Conservation (phyloP, 2,329 filamentous ascomycete genomes). For the Colletotrichum orchidophilum region DNA sequence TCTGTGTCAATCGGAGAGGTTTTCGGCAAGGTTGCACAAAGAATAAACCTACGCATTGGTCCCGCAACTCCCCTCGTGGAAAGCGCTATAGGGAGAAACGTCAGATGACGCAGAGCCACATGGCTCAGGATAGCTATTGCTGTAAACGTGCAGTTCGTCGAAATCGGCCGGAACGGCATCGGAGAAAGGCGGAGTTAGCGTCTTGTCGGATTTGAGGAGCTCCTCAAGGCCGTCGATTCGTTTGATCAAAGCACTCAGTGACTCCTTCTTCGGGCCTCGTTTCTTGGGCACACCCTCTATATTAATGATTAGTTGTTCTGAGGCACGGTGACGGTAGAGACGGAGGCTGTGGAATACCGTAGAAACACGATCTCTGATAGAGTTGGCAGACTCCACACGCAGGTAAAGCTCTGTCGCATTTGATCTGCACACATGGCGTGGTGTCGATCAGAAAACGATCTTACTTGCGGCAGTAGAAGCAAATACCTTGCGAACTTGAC, state of each 20-base stretch:
- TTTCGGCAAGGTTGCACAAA: not conserved
- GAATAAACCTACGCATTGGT: not conserved
- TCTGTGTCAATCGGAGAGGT: not conserved
- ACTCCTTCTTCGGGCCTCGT: constrained; percentile 27
- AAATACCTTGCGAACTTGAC: constrained; percentile 22
- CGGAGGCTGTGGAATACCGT: not conserved
- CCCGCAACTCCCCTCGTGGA: constrained; percentile 1
- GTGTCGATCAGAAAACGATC: constrained; percentile 26
- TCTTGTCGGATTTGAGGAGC: constrained; percentile 29
- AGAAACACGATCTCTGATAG: constrained; percentile 28
- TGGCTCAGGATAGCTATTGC: not conserved
- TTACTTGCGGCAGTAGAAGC: not conserved
- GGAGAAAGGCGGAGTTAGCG: constrained; percentile 14
- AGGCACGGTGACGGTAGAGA: not conserved
- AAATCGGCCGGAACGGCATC: constrained; percentile 5
- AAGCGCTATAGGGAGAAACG: constrained; percentile 4
- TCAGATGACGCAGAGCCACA: constrained; percentile 19
- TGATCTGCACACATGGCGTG: constrained; percentile 20
- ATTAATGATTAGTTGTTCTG: not conserved
- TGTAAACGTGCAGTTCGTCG: not conserved
- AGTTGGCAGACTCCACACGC: constrained; percentile 29
- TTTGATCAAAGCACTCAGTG: constrained; percentile 24
- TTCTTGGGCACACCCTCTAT: constrained; percentile 21
- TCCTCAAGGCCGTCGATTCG: constrained; percentile 29
- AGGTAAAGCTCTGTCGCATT: constrained; percentile 30